Conservation (phyloP, 805 yeast genomes). For the Metschnikowia colocasiae region DNA sequence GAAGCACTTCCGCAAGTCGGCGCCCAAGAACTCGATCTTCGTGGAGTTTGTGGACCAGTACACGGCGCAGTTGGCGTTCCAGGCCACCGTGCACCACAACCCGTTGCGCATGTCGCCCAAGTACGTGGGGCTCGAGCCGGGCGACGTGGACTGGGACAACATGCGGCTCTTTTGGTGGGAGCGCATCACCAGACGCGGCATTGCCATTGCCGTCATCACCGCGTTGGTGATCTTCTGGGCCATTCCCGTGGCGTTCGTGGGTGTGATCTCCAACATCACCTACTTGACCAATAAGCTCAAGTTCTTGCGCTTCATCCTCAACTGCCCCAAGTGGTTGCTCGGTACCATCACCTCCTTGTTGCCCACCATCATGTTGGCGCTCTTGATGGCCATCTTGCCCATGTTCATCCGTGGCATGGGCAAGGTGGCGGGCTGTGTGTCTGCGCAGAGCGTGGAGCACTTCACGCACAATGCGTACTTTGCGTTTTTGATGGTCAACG, state of each 20-base stretch:
- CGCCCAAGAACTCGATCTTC: conserved; percentile 75
- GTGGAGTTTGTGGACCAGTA: conserved; percentile 78
- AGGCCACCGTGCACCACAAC: conserved; percentile 57
- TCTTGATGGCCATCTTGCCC: conserved; percentile 66
- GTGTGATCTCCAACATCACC: conserved; percentile 65
- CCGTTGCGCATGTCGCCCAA: conserved; percentile 63
- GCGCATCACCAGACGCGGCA: conserved; percentile 49
- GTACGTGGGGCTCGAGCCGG: conserved; percentile 60
- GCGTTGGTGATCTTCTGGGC: conserved; percentile 68
- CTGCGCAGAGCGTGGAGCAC: conserved; percentile 55
- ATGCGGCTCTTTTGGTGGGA: conserved; percentile 83
- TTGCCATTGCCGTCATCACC: conserved; percentile 50
- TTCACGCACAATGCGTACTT: conserved; percentile 67
- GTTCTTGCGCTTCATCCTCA: conserved; percentile 49
- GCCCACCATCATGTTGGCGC: conserved; percentile 62
- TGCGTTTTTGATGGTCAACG: conserved; percentile 67
- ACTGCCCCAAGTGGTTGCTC: conserved; percentile 49
- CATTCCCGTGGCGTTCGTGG: conserved; percentile 75
- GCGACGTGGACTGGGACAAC: conserved; percentile 65
- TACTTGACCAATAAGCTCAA: conserved; percentile 54
- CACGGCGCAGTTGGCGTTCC: conserved; percentile 69
- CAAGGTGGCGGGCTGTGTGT: conserved; percentile 52
- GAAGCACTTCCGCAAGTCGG: conserved; percentile 39
- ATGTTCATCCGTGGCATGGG: conserved; percentile 63
- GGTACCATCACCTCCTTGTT: conserved; percentile 67